Percentiles rank a stretch among this genome's conserved stretches.
Conservation (phyloP, 176 grass and related monocot species). For the Poa pratensis region DNA sequence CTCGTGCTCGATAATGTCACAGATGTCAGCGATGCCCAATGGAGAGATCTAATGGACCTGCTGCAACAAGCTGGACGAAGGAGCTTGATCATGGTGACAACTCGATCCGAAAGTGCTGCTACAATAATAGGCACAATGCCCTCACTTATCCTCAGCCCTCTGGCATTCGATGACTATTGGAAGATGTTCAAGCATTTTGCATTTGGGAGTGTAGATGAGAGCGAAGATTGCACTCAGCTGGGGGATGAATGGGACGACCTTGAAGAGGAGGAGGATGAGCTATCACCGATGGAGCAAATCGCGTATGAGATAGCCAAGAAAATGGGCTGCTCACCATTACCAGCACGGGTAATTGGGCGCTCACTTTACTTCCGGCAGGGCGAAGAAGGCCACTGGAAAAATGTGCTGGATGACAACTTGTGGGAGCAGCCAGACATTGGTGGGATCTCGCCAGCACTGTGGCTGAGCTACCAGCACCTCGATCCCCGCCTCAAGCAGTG, state of each 20-base stretch:
- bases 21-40: background rate
- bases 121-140: slow-evolving; percentile 24
- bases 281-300: slow-evolving; percentile 32
- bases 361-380: slow-evolving; percentile 27
- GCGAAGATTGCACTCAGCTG: slow-evolving; percentile 30
- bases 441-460: slow-evolving; percentile 28
- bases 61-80: slow-evolving; percentile 27
- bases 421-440: slow-evolving; percentile 24
- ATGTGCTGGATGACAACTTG: slow-evolving; percentile 31
- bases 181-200: slow-evolving; percentile 54
- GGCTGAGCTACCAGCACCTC: slow-evolving; percentile 52
- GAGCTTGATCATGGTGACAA: slow-evolving; percentile 54
- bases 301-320: slow-evolving; percentile 28
- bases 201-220: slow-evolving; percentile 25
- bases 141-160: background rate
- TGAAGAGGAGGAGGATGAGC: background rate
- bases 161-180: slow-evolving; percentile 27
- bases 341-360: slow-evolving; percentile 7
- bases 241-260: slow-evolving; percentile 41
- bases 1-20: slow-evolving; percentile 41
- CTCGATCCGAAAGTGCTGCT: slow-evolving; percentile 14
- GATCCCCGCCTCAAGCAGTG: slow-evolving; percentile 55
- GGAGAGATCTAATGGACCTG: slow-evolving; percentile 36
- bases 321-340: slow-evolving; percentile 24
- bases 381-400: slow-evolving; percentile 43